Conservation (phyloP, 306 rosid species). For the Begonia fuchsioides region DNA sequence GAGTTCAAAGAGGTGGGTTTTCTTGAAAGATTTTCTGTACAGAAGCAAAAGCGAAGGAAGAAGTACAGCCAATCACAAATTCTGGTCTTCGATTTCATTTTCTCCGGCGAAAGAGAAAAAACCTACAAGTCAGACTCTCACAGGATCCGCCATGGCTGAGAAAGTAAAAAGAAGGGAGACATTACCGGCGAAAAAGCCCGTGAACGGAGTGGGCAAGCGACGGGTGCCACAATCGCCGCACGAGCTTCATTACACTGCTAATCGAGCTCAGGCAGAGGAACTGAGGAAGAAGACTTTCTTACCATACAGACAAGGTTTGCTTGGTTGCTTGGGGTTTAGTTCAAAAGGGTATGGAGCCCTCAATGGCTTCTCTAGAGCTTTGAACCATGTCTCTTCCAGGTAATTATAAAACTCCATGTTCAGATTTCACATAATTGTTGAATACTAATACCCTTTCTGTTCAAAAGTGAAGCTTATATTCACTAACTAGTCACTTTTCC, state of each 20-base stretch:
- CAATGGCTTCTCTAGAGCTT: conserved; percentile 89
- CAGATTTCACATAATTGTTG: too few relatives aligned
- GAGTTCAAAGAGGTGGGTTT: conserved; percentile 83
- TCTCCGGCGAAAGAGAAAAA: conserved; percentile 65
- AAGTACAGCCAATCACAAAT: conserved; percentile 65
- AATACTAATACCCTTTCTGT: too few relatives aligned
- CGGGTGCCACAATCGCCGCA: conserved; percentile 68
- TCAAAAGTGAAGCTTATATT: too few relatives aligned
- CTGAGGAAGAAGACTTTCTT: conserved; percentile 83
- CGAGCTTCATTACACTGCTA: conserved; percentile 85
- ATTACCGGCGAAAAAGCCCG: conserved; percentile 28
- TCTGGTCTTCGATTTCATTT: conserved; percentile 81
- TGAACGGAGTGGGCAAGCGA: conserved; percentile 69
- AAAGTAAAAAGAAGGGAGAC: conserved; percentile 16
- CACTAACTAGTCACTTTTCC: too few relatives aligned
- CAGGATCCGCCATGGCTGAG: conserved; percentile 10
- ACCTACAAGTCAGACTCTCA: conserved; percentile 3
- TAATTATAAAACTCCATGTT: conserved; percentile 12
- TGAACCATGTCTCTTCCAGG: conserved; percentile 95
- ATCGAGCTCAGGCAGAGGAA: conserved; percentile 87
- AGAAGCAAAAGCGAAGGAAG: conserved; percentile 96
- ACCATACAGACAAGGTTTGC: conserved; percentile 87
- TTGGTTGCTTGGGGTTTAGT: conserved; percentile 92
- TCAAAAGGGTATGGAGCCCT: conserved; percentile 93
- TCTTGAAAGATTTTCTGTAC: conserved; percentile 66